phyloP scores from a whole-genome alignment of 2,329 filamentous ascomycete genomes.

The Trichoderma sp. region DNA sequence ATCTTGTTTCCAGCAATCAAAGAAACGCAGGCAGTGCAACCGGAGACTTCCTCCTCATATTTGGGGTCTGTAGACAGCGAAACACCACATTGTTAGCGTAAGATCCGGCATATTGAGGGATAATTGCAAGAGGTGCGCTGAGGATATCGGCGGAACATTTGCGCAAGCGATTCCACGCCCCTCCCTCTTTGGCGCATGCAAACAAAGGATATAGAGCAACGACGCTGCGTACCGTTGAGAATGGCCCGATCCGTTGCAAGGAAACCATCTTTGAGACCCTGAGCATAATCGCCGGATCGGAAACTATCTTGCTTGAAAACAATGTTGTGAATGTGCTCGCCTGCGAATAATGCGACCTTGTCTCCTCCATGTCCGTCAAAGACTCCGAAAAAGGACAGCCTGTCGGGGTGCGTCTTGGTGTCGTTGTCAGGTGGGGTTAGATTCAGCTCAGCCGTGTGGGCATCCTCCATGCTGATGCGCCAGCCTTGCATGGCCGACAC shows the following conservation, averaged over 20 bases:
- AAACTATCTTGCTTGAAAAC: constrained; percentile 93
- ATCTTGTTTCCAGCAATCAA: constrained; percentile 89
- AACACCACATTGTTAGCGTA: background rate
- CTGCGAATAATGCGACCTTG: constrained; percentile 90
- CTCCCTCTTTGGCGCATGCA: background rate
- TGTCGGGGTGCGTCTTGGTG: constrained; percentile 63
- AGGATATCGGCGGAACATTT: background rate
- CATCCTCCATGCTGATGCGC: constrained; percentile 99
- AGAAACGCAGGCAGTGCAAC: constrained; percentile 91
- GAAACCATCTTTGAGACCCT: constrained; percentile 96
- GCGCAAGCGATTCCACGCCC: background rate
- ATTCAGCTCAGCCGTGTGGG: constrained; percentile 86
- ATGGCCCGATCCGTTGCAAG: constrained; percentile 94
- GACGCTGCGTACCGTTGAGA: constrained; percentile 68
- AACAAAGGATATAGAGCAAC: constrained; percentile 2
- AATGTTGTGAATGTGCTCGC: constrained; percentile 90
- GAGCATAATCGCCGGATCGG: constrained; percentile 85
- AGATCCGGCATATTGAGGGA: background rate
- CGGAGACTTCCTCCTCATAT: constrained; percentile 97
- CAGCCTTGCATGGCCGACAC: constrained; percentile 99
- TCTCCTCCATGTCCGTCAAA: constrained; percentile 98
- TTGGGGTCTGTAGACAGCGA: constrained; percentile 67
- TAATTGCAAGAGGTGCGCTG: background rate
- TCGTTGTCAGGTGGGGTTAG: constrained; percentile 60
- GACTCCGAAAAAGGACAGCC: constrained; percentile 93